phyloP scores from a whole-genome alignment of 331 rosid species.

The Saraca asoca region DNA sequence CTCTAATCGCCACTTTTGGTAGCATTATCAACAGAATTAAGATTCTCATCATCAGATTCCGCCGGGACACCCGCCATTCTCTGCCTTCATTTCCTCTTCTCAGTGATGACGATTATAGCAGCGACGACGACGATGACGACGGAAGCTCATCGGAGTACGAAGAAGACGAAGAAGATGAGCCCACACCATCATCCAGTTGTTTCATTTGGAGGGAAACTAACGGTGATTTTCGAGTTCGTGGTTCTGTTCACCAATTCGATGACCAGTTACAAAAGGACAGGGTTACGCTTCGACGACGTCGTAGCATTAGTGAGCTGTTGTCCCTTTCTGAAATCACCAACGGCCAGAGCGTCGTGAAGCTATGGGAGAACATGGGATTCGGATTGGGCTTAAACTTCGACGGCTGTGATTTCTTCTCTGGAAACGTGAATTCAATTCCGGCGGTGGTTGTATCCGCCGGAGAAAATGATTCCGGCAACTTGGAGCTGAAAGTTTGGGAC shows the following conservation, averaged over 20 bases:
- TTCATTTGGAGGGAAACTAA: conserved; percentile 22
- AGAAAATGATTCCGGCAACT: conserved; percentile 22
- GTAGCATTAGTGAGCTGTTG: conserved; percentile 49
- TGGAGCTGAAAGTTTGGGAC: no score
- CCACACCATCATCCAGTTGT: conserved; percentile 29
- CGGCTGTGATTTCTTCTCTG: conserved; percentile 20
- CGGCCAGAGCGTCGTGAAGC: conserved; percentile 73
- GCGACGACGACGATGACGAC: conserved; percentile 40
- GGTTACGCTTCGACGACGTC: conserved; percentile 35
- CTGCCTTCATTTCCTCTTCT: conserved; percentile 32
- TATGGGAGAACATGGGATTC: conserved; percentile 75
- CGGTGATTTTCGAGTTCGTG: conserved; percentile 49
- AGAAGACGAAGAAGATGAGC: conserved; percentile 32
- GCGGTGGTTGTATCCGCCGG: no score
- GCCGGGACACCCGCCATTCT: conserved; percentile 25
- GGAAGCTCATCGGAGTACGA: conserved; percentile 30
- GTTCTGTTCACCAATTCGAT: conserved; percentile 42
- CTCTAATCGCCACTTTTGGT: conserved; percentile 63
- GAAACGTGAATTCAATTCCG: conserved; percentile 19
- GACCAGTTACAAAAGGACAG: conserved; percentile 31
- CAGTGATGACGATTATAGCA: conserved; percentile 32
- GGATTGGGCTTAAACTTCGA: conserved; percentile 53
- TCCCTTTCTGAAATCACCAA: conserved; percentile 60
- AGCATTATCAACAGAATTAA: conserved; percentile 59
- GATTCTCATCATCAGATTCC: conserved; percentile 44